These are phyloP conservation scores for Echria macrotheca DNA, from an alignment of 495 filamentous ascomycete genomes.

Conservation along the genomic window DNA sequence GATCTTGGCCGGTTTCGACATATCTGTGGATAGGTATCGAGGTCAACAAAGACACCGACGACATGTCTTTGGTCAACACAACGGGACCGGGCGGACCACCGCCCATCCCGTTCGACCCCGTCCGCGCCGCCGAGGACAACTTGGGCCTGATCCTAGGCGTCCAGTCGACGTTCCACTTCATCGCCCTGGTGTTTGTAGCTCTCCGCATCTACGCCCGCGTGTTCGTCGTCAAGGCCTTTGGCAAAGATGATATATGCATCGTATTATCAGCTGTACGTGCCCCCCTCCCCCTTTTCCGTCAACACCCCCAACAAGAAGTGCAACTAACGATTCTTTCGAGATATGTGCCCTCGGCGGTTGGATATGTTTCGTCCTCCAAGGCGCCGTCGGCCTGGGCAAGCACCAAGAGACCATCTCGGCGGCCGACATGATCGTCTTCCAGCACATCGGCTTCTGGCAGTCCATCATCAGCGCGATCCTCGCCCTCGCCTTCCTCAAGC, in stretches of 20 bases:
- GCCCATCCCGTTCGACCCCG: no score
- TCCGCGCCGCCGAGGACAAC: slow-evolving; percentile 2
- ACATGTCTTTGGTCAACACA: no score
- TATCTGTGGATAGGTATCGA: no score
- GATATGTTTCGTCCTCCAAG: slow-evolving; percentile 19
- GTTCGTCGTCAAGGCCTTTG: slow-evolving; percentile 27
- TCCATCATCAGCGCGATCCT: slow-evolving; percentile 27
- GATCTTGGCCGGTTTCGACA: no score
- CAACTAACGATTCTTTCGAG: background rate
- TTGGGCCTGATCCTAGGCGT: slow-evolving; percentile 14
- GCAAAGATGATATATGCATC: slow-evolving; percentile 40
- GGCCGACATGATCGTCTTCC: slow-evolving; percentile 22
- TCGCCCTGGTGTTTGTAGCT: slow-evolving; percentile 16
- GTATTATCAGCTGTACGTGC: slow-evolving; percentile 20
- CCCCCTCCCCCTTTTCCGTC: background rate
- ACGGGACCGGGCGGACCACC: no score
- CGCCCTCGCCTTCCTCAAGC: slow-evolving; percentile 35
- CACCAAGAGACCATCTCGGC: slow-evolving; percentile 25
- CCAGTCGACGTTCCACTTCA: slow-evolving; percentile 4
- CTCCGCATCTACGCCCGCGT: slow-evolving; percentile 25
- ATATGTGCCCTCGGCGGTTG: slow-evolving; percentile 1
- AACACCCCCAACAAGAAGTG: background rate
- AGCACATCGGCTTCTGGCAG: slow-evolving; percentile 34
- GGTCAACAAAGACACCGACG: no score
- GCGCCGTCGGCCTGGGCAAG: slow-evolving; percentile 32